Percentiles rank a stretch among this genome's conserved stretches.
phyloP scores from a whole-genome alignment of 768 basidiomycete genomes.

The Trametes cinnabarina region DNA sequence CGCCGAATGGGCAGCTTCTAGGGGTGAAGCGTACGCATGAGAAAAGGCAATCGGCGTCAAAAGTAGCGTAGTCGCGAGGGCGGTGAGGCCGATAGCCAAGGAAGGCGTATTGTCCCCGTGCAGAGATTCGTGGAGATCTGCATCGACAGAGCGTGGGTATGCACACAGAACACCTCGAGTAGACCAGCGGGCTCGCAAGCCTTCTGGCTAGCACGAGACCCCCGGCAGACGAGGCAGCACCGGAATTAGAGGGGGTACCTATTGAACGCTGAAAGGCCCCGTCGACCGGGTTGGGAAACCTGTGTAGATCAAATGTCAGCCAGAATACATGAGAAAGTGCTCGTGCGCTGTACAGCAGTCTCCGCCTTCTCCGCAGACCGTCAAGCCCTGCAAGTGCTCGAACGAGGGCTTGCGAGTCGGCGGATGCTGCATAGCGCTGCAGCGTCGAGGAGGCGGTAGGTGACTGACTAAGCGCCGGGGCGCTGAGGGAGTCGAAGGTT shows the following conservation, averaged over 20 bases:
- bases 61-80: conserved; percentile 2
- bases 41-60: conserved; percentile 10
- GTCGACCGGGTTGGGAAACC: not conserved
- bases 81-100: conserved; percentile 1
- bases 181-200: not conserved
- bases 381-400: not conserved
- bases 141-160: conserved; percentile 10
- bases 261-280: not conserved
- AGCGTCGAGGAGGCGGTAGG: not conserved
- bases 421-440: not conserved
- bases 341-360: no score
- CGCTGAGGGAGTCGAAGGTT: conserved; percentile 3
- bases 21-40: not conserved
- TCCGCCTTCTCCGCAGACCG: no score
- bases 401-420: not conserved
- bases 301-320: not conserved
- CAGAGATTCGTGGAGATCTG: conserved; percentile 14
- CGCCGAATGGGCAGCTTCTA: not conserved
- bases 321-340: not conserved
- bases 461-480: conserved; percentile 12
- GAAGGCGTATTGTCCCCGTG: conserved; percentile 3
- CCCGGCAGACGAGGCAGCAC: not conserved
- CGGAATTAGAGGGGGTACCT: not conserved
- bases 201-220: conserved; percentile 8
- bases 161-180: not conserved